phyloP scores from a whole-genome alignment of 2,329 filamentous ascomycete genomes.

The Fusarium beomiforme region DNA sequence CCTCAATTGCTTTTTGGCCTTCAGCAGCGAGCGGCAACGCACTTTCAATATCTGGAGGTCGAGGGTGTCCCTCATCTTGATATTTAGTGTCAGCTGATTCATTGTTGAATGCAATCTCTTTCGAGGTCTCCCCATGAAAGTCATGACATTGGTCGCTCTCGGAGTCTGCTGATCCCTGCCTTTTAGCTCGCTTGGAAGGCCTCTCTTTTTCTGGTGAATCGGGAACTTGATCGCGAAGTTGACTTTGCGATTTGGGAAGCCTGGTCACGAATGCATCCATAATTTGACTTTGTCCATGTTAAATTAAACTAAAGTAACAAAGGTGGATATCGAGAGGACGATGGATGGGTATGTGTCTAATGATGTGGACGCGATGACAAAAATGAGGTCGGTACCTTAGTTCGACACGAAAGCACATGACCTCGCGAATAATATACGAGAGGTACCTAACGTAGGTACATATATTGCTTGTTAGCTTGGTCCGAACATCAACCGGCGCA shows the following conservation, averaged over 20 bases:
- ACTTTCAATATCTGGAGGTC: constrained; percentile 52
- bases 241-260: constrained; percentile 35
- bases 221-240: constrained; percentile 14
- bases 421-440: constrained; percentile 26
- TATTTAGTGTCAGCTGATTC: constrained; percentile 34
- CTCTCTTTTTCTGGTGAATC: constrained; percentile 27
- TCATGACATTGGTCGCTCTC: constrained; percentile 39
- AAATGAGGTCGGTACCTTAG: constrained; percentile 23
- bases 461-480: neutral
- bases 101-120: constrained; percentile 6
- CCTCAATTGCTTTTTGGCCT: constrained; percentile 77
- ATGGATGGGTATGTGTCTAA: neutral
- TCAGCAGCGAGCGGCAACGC: constrained; percentile 74
- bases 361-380: constrained; percentile 27
- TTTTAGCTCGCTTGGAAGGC: constrained; percentile 48
- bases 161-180: constrained; percentile 35
- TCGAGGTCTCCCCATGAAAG: constrained; percentile 20
- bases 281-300: constrained; percentile 18
- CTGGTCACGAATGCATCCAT: constrained; percentile 54
- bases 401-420: constrained; percentile 55
- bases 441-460: too few species aligned
- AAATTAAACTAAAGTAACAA: neutral
- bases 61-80: constrained; percentile 22
- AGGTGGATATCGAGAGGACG: neutral
- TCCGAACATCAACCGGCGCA: constrained; percentile 43